phyloP scores from a whole-genome alignment of 805 yeast genomes.

The Yamadazyma nakazawae region DNA sequence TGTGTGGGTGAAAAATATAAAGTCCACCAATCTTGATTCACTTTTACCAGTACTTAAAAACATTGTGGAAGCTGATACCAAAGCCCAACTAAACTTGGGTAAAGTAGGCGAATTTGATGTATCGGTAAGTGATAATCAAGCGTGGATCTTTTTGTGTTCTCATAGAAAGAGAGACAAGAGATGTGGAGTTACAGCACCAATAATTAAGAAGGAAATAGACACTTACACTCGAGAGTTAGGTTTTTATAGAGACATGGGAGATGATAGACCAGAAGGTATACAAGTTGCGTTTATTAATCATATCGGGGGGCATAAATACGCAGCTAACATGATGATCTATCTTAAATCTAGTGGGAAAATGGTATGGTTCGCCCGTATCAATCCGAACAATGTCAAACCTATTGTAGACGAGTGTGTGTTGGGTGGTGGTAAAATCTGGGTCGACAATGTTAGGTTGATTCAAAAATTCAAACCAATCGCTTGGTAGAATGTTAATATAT shows the following conservation, averaged over 20 bases:
- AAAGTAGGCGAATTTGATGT: conserved; percentile 21
- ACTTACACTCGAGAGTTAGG: conserved; percentile 66
- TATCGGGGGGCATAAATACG: conserved; percentile 94
- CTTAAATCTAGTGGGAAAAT: conserved; percentile 62
- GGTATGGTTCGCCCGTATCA: conserved; percentile 85
- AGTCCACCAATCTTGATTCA: conserved; percentile 36
- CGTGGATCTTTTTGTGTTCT: conserved; percentile 76
- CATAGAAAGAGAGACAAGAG: conserved; percentile 88
- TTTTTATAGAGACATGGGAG: conserved; percentile 72
- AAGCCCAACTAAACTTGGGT: not conserved
- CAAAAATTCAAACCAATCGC: conserved; percentile 37
- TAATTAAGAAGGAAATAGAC: conserved; percentile 78
- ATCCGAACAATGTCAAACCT: conserved; percentile 70
- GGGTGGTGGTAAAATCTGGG: conserved; percentile 67
- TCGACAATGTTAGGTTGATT: conserved; percentile 59
- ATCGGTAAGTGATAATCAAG: conserved; percentile 27
- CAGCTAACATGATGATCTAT: conserved; percentile 84
- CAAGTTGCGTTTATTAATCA: conserved; percentile 72
- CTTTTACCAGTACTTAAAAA: conserved; percentile 1
- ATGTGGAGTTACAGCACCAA: conserved; percentile 93
- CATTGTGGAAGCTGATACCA: conserved; percentile 3
- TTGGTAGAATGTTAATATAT: conserved; percentile 6
- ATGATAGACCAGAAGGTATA: conserved; percentile 72
- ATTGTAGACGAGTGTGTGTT: conserved; percentile 75
- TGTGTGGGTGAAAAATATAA: conserved; percentile 59